Conservation (phyloP, 73 alveolate genomes). For the Strombidium stylifer region DNA sequence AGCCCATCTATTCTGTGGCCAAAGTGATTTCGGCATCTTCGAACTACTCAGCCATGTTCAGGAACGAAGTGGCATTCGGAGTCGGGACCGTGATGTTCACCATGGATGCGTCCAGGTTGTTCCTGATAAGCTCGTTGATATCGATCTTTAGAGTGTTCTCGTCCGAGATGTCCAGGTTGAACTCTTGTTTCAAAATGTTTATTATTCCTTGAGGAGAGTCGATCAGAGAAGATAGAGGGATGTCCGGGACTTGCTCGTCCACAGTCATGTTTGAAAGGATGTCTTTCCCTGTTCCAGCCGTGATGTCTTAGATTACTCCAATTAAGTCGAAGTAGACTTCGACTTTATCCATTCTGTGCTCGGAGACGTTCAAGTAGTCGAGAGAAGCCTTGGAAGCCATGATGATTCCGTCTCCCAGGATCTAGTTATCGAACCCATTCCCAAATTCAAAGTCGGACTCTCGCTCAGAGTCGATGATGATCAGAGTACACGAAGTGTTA, state of each 20-base stretch:
- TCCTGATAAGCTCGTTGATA: neutral
- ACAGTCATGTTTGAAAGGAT: neutral
- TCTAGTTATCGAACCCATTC: constrained; percentile 36
- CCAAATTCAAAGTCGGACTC: constrained; percentile 69
- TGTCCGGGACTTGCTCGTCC: neutral
- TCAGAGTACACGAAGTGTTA: constrained; percentile 31
- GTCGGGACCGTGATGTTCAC: neutral
- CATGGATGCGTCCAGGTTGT: neutral
- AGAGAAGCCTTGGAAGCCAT: constrained; percentile 46
- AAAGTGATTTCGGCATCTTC: neutral
- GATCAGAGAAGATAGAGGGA: neutral
- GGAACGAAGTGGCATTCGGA: neutral
- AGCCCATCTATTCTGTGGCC: neutral
- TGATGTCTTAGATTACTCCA: constrained; percentile 1
- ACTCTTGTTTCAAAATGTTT: neutral
- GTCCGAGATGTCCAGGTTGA: neutral
- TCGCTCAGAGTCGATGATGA: constrained; percentile 36
- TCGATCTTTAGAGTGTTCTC: neutral
- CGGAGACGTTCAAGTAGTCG: constrained; percentile 15
- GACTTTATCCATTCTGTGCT: neutral
- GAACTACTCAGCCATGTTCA: neutral
- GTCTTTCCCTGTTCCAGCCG: neutral
- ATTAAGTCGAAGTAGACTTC: constrained; percentile 5
- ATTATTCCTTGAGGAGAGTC: neutral
- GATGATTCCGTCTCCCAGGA: constrained; percentile 44